Evolutionary conservation across 495 filamentous ascomycete genomes (phyloP), one percentile per base, ranked within the genome.

Genomic region (Aspergillus hancockii): DNA sequence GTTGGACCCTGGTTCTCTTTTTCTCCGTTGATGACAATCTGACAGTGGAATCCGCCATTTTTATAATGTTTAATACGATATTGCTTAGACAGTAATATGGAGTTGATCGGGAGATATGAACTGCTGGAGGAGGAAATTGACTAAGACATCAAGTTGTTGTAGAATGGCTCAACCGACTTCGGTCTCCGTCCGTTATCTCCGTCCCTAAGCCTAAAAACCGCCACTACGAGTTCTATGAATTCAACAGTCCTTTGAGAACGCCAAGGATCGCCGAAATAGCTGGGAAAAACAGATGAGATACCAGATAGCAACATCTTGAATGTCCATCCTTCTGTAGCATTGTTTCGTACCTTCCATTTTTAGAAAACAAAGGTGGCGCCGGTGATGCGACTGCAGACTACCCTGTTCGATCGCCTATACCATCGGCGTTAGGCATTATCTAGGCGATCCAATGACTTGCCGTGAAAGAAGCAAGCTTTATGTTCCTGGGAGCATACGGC

Each of bases 1-100:
- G 76, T 50, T 81, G 76, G 31, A 83, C 79, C 25, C 81, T 64
- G 43, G 76, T 81, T 59, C 80, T 72, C 64, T 82, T 83, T 60
- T 75, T 81, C 30, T 63, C 64, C 13, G 58, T 57, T 8, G 47
- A 34, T 23, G 43, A 47, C 3, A 47, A 9, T 19, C 36, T 54
- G 7, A 53, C 31, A 41, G 43, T 38, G 23, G 23, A 50, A 19
- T 59, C 61, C n/a, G 55, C 30, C 61, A 63, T 63, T 0, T 53
- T 19, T 32, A 14, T 18, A n/a, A 1, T 41, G 7, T 41, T 8
- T n/a, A 18, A 14, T 41, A n/a, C 10, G 3, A n/a, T n/a, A 2
- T 14, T 41, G 14, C n/a, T 14, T 3, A 3, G 38, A 18, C 10
- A n/a, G 13, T 41, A n/a, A 41, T n/a, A 16, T 41, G 38, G 5